phyloP scores from a whole-genome alignment of 805 yeast genomes.

The Wickerhamomyces chaumierensis region DNA sequence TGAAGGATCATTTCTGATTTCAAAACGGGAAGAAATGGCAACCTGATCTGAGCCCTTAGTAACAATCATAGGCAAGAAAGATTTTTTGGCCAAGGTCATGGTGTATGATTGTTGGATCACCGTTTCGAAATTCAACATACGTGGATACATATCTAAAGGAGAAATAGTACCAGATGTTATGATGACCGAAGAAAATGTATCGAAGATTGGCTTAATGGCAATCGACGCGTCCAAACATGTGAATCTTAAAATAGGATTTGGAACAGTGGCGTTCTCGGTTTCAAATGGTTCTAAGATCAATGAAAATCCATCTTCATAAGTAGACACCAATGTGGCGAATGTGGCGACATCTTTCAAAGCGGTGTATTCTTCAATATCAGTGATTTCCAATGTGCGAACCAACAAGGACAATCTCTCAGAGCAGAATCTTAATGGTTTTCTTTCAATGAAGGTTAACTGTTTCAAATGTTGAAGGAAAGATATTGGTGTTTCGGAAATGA shows the following conservation, averaged over 20 bases:
- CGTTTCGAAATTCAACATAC: slow-evolving; percentile 88
- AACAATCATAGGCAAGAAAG: slow-evolving; percentile 90
- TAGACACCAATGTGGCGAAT: slow-evolving; percentile 90
- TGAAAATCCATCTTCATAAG: slow-evolving; percentile 89
- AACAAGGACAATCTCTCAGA: slow-evolving; percentile 82
- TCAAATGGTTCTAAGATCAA: slow-evolving; percentile 93
- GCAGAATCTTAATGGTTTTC: slow-evolving; percentile 85
- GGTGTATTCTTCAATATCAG: slow-evolving; percentile 82
- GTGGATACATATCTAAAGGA: slow-evolving; percentile 97
- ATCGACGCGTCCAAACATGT: slow-evolving; percentile 96
- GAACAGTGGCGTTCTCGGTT: slow-evolving; percentile 86
- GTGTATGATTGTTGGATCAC: slow-evolving; percentile 91
- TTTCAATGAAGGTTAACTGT: slow-evolving; percentile 84
- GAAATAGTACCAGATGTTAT: slow-evolving; percentile 98
- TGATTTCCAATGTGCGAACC: slow-evolving; percentile 80
- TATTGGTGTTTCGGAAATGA: slow-evolving; percentile 93
- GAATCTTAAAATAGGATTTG: slow-evolving; percentile 88
- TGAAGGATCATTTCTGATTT: slow-evolving; percentile 94
- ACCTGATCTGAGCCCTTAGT: slow-evolving; percentile 98
- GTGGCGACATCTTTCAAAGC: slow-evolving; percentile 94
- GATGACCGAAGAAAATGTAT: slow-evolving; percentile 80
- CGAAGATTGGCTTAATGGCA: slow-evolving; percentile 95
- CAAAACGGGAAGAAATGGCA: slow-evolving; percentile 90
- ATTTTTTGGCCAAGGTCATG: slow-evolving; percentile 86
- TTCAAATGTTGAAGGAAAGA: slow-evolving; percentile 89